Conservation (phyloP, 148 eudicot genomes). For the Nepenthes gracilis region DNA sequence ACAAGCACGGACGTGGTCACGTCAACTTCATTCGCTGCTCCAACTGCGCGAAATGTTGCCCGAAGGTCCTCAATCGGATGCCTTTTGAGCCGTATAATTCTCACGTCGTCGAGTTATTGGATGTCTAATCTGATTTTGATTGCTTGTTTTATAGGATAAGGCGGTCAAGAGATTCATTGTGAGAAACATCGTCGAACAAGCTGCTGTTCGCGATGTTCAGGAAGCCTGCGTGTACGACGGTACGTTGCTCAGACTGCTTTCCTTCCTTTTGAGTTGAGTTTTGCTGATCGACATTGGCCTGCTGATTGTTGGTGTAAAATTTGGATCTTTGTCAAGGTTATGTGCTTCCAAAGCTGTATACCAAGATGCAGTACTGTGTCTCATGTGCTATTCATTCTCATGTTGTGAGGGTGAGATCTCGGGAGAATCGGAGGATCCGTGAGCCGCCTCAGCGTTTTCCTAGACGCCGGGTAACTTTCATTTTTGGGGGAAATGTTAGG, state of each 20-base stretch:
- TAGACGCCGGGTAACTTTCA: slow-evolving; percentile 20
- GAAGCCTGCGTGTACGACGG: slow-evolving; percentile 36
- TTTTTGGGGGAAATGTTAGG: too few relatives aligned
- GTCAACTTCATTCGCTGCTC: slow-evolving; percentile 66
- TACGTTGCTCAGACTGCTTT: neutral
- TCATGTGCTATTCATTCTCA: slow-evolving; percentile 80
- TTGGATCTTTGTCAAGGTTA: slow-evolving; percentile 27
- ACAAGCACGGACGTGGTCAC: slow-evolving; percentile 79
- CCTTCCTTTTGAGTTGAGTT: neutral
- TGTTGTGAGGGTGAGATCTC: slow-evolving; percentile 64
- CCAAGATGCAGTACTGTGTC: slow-evolving; percentile 72
- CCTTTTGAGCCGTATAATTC: too few relatives aligned
- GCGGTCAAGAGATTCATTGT: slow-evolving; percentile 36
- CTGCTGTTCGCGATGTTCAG: slow-evolving; percentile 40
- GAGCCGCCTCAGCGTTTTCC: slow-evolving; percentile 63
- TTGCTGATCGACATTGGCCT: neutral
- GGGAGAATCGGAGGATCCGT: slow-evolving; percentile 58
- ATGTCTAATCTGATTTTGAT: neutral
- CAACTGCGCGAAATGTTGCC: slow-evolving; percentile 72
- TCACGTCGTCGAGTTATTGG: too few relatives aligned
- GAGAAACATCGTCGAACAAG: slow-evolving; percentile 45
- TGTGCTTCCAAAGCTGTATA: slow-evolving; percentile 60
- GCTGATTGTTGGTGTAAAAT: neutral
- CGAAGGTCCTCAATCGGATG: slow-evolving; percentile 27
- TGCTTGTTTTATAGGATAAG: slow-evolving; percentile 18